Evolutionary conservation across 306 rosid genomes (phyloP), one percentile per base, ranked within the genome.

Genomic region (Cicer pinnatifidum): DNA sequence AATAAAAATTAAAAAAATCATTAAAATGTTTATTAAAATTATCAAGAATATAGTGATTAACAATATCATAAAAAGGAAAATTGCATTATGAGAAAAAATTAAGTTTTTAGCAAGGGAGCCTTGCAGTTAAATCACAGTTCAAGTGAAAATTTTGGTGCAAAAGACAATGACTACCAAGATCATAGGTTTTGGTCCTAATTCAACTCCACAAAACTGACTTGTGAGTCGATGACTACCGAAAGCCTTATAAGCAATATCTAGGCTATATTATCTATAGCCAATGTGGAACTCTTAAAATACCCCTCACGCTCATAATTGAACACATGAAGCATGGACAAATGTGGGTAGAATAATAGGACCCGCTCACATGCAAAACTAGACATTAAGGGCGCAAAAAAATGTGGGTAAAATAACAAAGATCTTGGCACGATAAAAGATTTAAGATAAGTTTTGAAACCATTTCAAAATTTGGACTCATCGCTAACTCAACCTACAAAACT

Each of bases 61-160:
- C 1, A 51, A n/a, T 20, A 52, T 67, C 38, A 28, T 74, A 8
- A 6, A 39, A 3, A 47, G 15, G 20, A 57, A 39, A 45, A 47
- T 75, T 39, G 15, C 11, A 54, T 54, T 10, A 54, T 48, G 8
- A 6, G 19, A n/a, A n/a, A 48, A 48, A 1, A 5, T n/a, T 9
- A 5, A 54, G 3, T 9, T 44, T 54, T 19, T 17, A 0, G 60
- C 60, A 9, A 8, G 12, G 11, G 11, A 23, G 13, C 40, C 15
- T 57, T 23, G 63, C 13, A 57, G 40, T 57, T 23, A 11, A 28
- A 57, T 57, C 40, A 57, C 63, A 23, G 3, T 9, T 68, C 35
- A 44, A 69, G 76, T 4, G 52, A 11, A 67, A 45, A 72, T 15
- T 69, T 52, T 44, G 77, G 46, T 7, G n/a, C 41, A 9, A 33